Percentiles rank a stretch among this genome's conserved stretches.
Conservation (phyloP, 495 filamentous ascomycete genomes). For the Halenospora varia region DNA sequence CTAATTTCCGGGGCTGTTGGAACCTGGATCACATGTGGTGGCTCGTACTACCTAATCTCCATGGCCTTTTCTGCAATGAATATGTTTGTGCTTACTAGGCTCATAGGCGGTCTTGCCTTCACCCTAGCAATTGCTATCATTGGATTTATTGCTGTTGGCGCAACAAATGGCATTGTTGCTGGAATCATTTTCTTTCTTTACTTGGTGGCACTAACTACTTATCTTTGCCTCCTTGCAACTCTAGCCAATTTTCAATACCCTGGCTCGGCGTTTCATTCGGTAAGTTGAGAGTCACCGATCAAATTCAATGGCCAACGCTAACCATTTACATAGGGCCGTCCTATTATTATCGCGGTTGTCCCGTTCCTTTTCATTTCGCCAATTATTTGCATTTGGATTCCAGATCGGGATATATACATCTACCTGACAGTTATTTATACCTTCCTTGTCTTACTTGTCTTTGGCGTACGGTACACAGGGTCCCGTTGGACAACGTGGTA, state of each 20-base stretch:
- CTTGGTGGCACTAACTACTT: constrained; percentile 41
- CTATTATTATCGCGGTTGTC: constrained; percentile 30
- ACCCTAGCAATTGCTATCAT: constrained; percentile 42
- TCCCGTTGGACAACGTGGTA: constrained; percentile 50
- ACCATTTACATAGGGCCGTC: constrained; percentile 3
- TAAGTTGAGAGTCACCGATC: no score
- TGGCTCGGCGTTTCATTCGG: constrained; percentile 47
- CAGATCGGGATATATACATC: constrained; percentile 39
- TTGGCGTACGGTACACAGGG: constrained; percentile 36
- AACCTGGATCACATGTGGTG: constrained; percentile 55
- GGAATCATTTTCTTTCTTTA: constrained; percentile 50
- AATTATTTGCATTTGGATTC: constrained; percentile 37
- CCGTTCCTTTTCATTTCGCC: constrained; percentile 45
- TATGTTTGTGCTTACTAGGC: constrained; percentile 54
- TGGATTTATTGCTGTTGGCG: constrained; percentile 45
- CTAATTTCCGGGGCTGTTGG: constrained; percentile 54
- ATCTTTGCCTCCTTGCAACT: constrained; percentile 43
- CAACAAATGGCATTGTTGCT: constrained; percentile 29
- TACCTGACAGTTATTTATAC: constrained; percentile 42
- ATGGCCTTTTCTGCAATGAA: constrained; percentile 59
- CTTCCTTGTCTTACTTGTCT: constrained; percentile 38
- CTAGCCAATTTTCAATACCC: constrained; percentile 56
- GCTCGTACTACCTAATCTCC: constrained; percentile 55
- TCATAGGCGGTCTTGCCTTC: constrained; percentile 56
- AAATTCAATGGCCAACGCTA: no score